Conservation (phyloP, 2,329 filamentous ascomycete species). For the Colletotrichum brevisporum region DNA sequence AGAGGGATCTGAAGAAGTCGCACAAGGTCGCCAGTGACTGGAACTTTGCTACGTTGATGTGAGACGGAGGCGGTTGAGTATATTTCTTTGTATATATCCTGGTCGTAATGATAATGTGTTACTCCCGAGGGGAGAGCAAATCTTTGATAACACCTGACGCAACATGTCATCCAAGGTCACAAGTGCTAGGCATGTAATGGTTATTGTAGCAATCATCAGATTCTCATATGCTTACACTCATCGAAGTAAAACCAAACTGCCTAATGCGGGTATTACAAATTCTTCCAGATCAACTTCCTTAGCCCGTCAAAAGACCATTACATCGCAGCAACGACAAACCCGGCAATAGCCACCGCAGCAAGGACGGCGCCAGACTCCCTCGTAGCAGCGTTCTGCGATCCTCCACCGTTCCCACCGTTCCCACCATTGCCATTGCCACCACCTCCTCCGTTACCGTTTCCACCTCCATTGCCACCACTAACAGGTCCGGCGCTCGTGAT, state of each 20-base stretch:
- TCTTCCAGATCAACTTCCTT: not conserved
- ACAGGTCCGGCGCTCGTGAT: constrained; percentile 36
- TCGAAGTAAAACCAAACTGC: too few species aligned
- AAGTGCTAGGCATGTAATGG: too few species aligned
- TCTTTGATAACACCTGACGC: too few species aligned
- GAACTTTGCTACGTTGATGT: constrained; percentile 58
- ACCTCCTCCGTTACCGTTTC: not conserved
- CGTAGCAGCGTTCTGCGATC: constrained; percentile 11
- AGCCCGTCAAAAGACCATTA: not conserved
- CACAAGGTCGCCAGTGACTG: constrained; percentile 53
- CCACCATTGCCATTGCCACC: not conserved
- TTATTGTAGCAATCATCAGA: too few species aligned
- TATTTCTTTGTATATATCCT: constrained; percentile 9
- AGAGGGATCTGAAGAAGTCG: constrained; percentile 52
- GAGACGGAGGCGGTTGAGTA: not conserved
- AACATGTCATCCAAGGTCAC: too few species aligned
- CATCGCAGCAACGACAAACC: constrained; percentile 29
- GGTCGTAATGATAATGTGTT: constrained; percentile 19
- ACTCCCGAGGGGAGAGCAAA: not conserved
- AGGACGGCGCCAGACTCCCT: constrained; percentile 30
- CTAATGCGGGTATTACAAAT: not conserved
- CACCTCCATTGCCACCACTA: not conserved
- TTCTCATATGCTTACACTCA: too few species aligned
- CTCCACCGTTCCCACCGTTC: not conserved
- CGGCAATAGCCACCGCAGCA: constrained; percentile 29